Evolutionary conservation across 1,284 basidiomycete genomes (phyloP).

Genomic region (Gomphus bonarii): DNA sequence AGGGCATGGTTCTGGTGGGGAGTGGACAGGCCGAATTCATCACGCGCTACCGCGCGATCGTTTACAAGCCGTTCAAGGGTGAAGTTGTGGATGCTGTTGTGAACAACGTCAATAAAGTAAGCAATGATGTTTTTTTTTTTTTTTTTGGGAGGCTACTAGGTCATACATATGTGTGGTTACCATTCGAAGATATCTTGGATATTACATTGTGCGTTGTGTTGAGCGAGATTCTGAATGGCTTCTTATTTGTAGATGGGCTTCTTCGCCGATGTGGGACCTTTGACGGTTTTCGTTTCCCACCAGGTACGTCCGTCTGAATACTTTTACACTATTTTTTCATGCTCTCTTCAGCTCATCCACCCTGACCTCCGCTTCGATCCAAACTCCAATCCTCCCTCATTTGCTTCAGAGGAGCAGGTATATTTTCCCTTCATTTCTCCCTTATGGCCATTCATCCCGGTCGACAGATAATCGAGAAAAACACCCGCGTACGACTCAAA

Average conservation of each 20-base stretch:
- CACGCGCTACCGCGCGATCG: slow-evolving; percentile 84
- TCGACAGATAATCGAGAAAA: slow-evolving; percentile 81
- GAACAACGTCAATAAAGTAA: slow-evolving; percentile 90
- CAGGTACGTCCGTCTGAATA: slow-evolving; percentile 50
- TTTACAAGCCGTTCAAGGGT: slow-evolving; percentile 97
- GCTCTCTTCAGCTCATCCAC: slow-evolving; percentile 64
- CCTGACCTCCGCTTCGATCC: slow-evolving; percentile 90
- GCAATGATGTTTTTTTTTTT: slow-evolving; percentile 19
- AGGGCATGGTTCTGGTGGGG: slow-evolving; percentile 85
- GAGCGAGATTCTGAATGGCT: background rate
- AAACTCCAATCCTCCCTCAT: slow-evolving; percentile 86
- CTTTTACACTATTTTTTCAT: no score
- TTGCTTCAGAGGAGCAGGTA: slow-evolving; percentile 83
- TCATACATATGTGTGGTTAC: background rate
- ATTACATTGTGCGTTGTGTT: background rate
- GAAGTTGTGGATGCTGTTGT: slow-evolving; percentile 98
- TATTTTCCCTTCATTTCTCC: slow-evolving; percentile 12
- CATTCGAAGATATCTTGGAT: background rate
- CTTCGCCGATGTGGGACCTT: slow-evolving; percentile 91
- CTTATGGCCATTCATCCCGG: background rate
- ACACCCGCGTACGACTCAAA: slow-evolving; percentile 85
- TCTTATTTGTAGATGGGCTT: slow-evolving; percentile 79
- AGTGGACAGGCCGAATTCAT: slow-evolving; percentile 93
- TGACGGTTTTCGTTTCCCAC: slow-evolving; percentile 88
- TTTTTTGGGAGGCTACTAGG: no score